Evolutionary conservation across 768 basidiomycete species (phyloP).

Genomic region (Lactifluus piperatus): DNA sequence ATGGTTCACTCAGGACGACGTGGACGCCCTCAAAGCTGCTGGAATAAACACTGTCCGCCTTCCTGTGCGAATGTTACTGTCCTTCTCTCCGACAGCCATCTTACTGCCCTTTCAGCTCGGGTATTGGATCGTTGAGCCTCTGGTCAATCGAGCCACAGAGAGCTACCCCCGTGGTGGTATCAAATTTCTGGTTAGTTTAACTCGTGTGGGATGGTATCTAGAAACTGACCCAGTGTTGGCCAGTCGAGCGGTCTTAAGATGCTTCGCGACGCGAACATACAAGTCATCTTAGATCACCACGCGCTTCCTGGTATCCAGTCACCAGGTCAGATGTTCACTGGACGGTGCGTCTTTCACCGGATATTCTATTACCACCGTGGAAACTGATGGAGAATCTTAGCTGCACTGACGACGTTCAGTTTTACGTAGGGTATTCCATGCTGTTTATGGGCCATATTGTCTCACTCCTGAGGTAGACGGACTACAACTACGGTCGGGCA

Average conservation of each 20-base stretch:
- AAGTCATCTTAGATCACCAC: constrained; percentile 61
- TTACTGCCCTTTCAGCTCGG: constrained; percentile 43
- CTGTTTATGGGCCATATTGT: not conserved
- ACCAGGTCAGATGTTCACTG: constrained; percentile 56
- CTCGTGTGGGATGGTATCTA: not conserved
- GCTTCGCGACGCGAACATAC: constrained; percentile 54
- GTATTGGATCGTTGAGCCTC: constrained; percentile 71
- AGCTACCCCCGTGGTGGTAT: constrained; percentile 66
- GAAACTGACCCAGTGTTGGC: not conserved
- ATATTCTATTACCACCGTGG: not conserved
- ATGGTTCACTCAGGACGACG: constrained; percentile 64
- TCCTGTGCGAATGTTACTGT: constrained; percentile 39
- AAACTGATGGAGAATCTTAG: constrained; percentile 26
- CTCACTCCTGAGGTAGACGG: constrained; percentile 37
- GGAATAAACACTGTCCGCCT: constrained; percentile 74
- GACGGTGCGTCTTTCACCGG: constrained; percentile 37
- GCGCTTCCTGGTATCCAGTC: constrained; percentile 63
- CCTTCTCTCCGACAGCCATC: not conserved
- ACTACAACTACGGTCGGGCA: constrained; percentile 66
- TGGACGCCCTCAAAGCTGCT: constrained; percentile 39
- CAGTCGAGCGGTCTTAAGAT: constrained; percentile 56
- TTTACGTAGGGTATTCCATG: constrained; percentile 45
- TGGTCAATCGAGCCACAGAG: constrained; percentile 55
- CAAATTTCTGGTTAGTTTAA: constrained; percentile 39
- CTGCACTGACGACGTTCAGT: constrained; percentile 60